Evolutionary conservation across 768 basidiomycete species (phyloP).

Genomic region (Lactifluus piperatus): DNA sequence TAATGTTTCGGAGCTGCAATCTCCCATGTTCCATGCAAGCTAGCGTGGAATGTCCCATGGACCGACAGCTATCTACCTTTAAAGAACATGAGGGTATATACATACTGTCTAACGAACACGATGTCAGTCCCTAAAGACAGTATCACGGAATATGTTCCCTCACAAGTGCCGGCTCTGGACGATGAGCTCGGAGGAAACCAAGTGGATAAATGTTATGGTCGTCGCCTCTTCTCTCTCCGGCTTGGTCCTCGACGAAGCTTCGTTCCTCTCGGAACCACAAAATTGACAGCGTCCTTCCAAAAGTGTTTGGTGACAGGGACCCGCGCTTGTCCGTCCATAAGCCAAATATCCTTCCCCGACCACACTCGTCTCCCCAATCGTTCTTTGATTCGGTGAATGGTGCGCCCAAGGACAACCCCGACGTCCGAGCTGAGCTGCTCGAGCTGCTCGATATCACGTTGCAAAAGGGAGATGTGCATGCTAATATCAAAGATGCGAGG

Average conservation of each 20-base stretch:
- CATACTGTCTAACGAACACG: not conserved
- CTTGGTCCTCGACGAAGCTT: not conserved
- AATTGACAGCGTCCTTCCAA: constrained; percentile 48
- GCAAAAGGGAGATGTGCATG: constrained; percentile 48
- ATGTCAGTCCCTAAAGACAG: not conserved
- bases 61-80: not conserved
- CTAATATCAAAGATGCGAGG: constrained; percentile 41
- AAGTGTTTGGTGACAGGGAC: constrained; percentile 32
- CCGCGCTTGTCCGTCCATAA: constrained; percentile 30
- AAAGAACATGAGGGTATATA: not conserved
- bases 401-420: constrained; percentile 39
- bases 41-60: not conserved
- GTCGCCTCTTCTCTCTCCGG: not conserved
- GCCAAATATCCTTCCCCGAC: constrained; percentile 47
- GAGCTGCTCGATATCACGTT: constrained; percentile 46
- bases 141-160: not conserved
- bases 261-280: constrained; percentile 17
- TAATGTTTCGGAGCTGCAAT: not conserved
- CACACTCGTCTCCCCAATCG: constrained; percentile 72
- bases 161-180: not conserved
- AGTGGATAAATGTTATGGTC: not conserved
- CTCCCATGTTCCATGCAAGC: not conserved
- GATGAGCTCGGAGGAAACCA: not conserved
- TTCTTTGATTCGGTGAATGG: constrained; percentile 59
- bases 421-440: constrained; percentile 36